phyloP scores from a whole-genome alignment of 768 basidiomycete species.

The Holtermannia corniformis region DNA sequence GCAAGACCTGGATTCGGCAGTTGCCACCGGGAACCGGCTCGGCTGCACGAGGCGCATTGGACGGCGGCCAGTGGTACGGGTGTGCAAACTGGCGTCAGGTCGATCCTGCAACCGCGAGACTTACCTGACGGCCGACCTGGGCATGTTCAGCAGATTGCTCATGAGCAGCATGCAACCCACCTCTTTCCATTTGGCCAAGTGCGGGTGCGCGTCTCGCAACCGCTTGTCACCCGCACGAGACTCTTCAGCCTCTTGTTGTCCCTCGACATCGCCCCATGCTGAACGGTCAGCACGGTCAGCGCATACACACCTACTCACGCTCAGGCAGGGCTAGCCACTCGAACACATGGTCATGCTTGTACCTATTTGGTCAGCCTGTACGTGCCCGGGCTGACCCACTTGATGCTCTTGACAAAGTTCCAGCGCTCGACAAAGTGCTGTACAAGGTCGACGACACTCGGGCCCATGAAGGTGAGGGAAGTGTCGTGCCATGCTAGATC shows the following conservation, averaged over 20 bases:
- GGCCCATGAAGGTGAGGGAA: constrained; percentile 47
- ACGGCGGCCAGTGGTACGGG: constrained; percentile 41
- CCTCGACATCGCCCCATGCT: constrained; percentile 34
- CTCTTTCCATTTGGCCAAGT: constrained; percentile 37
- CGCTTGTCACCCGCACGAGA: constrained; percentile 23
- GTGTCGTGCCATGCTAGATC: constrained; percentile 78
- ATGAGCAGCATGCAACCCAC: constrained; percentile 8
- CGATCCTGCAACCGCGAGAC: background rate
- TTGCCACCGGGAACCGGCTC: constrained; percentile 36
- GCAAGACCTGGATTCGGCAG: constrained; percentile 48
- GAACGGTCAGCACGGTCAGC: constrained; percentile 3
- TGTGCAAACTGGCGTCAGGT: constrained; percentile 35
- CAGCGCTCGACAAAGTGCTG: constrained; percentile 90
- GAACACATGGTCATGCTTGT: constrained; percentile 39
- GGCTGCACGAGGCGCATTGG: constrained; percentile 25
- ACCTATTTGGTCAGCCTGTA: constrained; percentile 7
- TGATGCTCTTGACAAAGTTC: constrained; percentile 42
- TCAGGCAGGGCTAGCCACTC: constrained; percentile 40
- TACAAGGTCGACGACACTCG: constrained; percentile 76
- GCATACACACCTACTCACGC: constrained; percentile 18
- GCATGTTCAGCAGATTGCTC: background rate
- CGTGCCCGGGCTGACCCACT: constrained; percentile 9
- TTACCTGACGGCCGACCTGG: background rate
- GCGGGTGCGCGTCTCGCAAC: constrained; percentile 38
- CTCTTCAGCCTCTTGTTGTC: constrained; percentile 17